These are phyloP conservation scores for Trichosporon ovoides DNA, from an alignment of 1,284 basidiomycete genomes.

Conservation along the genomic window DNA sequence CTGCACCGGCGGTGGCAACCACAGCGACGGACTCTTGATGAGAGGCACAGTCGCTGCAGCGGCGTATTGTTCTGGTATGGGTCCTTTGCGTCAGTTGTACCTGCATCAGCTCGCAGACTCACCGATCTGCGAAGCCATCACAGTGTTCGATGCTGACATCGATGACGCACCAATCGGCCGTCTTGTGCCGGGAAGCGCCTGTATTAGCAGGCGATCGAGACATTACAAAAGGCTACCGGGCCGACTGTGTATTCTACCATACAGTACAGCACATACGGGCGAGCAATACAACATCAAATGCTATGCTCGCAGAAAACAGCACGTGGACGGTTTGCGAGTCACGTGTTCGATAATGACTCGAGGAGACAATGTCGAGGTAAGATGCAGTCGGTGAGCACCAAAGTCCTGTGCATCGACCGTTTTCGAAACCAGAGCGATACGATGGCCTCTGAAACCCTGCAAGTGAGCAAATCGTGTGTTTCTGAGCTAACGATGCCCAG, in stretches of 20 bases:
- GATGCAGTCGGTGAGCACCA: background rate
- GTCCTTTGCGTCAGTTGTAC: slow-evolving; percentile 26
- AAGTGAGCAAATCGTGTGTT: background rate
- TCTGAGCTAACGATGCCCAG: slow-evolving; percentile 15
- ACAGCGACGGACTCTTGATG: slow-evolving; percentile 85
- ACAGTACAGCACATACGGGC: no score
- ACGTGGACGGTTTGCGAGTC: background rate
- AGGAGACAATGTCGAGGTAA: slow-evolving; percentile 14
- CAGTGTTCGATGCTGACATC: background rate
- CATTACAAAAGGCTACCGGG: background rate
- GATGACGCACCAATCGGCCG: background rate
- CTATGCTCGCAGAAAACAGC: background rate
- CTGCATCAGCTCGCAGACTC: background rate
- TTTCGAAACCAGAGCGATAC: background rate
- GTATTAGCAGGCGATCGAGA: background rate
- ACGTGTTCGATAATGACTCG: background rate
- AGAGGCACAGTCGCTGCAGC: slow-evolving; percentile 69
- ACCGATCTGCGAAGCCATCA: slow-evolving; percentile 21
- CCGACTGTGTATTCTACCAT: no score
- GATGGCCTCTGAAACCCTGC: slow-evolving; percentile 12
- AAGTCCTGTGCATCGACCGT: background rate
- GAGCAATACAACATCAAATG: background rate
- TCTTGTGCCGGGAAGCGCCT: background rate
- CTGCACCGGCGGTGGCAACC: slow-evolving; percentile 72
- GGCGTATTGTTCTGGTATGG: slow-evolving; percentile 59